A percentile compares a stretch with the other conserved stretches of the same genome.
These are phyloP conservation scores for Backusella tarrabulga DNA, from an alignment of 192 early-diverging fungal genomes.

Conservation along the genomic window DNA sequence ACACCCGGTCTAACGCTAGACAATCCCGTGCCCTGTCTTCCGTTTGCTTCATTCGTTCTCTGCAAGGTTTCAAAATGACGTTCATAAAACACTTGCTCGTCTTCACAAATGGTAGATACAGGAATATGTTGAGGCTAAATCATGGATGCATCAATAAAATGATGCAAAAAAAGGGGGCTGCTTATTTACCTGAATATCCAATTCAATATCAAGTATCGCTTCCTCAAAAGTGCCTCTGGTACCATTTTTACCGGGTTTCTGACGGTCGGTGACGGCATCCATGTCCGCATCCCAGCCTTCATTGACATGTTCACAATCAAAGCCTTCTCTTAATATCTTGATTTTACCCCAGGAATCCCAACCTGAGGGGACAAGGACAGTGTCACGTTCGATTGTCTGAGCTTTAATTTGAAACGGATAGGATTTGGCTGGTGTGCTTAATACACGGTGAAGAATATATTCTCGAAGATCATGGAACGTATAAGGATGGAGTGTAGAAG, in stretches of 20 bases:
- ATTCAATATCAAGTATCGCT: slow-evolving; percentile 47
- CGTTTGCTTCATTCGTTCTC: slow-evolving; percentile 52
- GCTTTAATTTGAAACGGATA: slow-evolving; percentile 68
- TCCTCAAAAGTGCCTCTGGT: slow-evolving; percentile 61
- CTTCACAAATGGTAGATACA: slow-evolving; percentile 71
- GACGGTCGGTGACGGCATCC: slow-evolving; percentile 22
- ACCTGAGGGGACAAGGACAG: slow-evolving; percentile 85
- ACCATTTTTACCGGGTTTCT: slow-evolving; percentile 37
- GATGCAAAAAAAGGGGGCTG: background rate
- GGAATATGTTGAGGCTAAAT: slow-evolving; percentile 58
- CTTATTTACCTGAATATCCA: slow-evolving; percentile 40
- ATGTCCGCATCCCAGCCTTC: slow-evolving; percentile 64
- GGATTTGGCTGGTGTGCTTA: slow-evolving; percentile 38
- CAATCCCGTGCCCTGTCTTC: slow-evolving; percentile 32
- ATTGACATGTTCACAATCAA: slow-evolving; percentile 63
- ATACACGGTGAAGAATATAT: slow-evolving; percentile 77
- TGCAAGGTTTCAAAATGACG: slow-evolving; percentile 72
- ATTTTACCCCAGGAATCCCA: slow-evolving; percentile 96
- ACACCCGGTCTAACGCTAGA: slow-evolving; percentile 41
- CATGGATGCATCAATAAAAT: background rate
- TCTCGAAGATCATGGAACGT: slow-evolving; percentile 76
- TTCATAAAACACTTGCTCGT: slow-evolving; percentile 88
- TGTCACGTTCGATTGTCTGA: slow-evolving; percentile 85
- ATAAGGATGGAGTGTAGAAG: slow-evolving; percentile 73
- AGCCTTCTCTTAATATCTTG: slow-evolving; percentile 67